Base-by-base conservation (phyloP, 495 filamentous ascomycete species). In the Staphylotrichum tortipilum region DNA sequence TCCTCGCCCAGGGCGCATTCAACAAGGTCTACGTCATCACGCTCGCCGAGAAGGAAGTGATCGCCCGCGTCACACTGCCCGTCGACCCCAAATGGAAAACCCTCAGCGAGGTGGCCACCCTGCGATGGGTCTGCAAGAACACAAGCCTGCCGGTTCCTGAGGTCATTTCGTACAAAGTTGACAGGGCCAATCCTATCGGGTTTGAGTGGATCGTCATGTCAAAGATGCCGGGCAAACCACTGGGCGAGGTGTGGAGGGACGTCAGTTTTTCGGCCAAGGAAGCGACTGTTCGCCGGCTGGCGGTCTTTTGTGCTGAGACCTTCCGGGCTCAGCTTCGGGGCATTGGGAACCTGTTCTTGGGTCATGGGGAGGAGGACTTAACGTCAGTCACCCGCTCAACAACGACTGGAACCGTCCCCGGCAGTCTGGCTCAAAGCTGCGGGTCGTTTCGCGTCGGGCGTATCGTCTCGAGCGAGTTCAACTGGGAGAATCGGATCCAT, bases 31-130 rank as follows among this genome's bases (percentile, higher is more conserved):
- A 47, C 44, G 8, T 37, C 9, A 15, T 47, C 33, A 47, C 31
- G 19, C 22, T 47, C 19, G 1, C 44, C 19, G 33, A 46, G 43
- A 37, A 47, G 44, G 44, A 47, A 23, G 33, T 47, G 31, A 47
- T 47, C 33, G 33, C 33, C 44, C 71, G 75, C 4, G 59, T 76
- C 21, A 53, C 68, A 1, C 53, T 76, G 17, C 76, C 72, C 2
- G 65, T 77, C 29, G 57, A 74, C 29, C 74, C 77, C 3, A 49
- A 49, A 23, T 61, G 60, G 47, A 78, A 78, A 52, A 70, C 60
- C 8, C 59, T 56, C 21, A 72, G 67, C 51, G 74, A 79, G 53
- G 76, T 77, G 10, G 70, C 75, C 10, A 76, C 70, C 3, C 56
- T 77, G 22, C 49, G 57, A 4, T 77, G 63, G 54, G 43, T 79